Percentiles rank a stretch among this genome's conserved stretches.
These are phyloP conservation scores for Caulochytrium protostelioides DNA, from an alignment of 371 early-diverging fungal genomes.

Conservation along the genomic window DNA sequence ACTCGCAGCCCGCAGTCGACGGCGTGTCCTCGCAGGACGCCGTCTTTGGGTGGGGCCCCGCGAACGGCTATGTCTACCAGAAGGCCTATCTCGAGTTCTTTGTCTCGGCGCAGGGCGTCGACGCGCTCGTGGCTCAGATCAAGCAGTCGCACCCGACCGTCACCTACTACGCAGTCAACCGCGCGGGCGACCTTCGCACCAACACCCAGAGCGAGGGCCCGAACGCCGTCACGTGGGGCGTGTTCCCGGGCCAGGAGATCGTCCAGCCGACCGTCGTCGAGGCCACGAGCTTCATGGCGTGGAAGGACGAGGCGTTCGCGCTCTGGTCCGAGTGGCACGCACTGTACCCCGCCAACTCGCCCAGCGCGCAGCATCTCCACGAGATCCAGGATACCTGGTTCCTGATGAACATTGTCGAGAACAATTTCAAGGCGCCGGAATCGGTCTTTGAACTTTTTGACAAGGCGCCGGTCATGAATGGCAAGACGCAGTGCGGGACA, in stretches of 20 bases:
- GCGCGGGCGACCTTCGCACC: constrained; percentile 56
- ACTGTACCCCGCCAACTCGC: constrained; percentile 42
- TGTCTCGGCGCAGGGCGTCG: constrained; percentile 45
- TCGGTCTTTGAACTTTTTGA: constrained; percentile 53
- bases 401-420: constrained; percentile 83
- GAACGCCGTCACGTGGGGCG: constrained; percentile 96
- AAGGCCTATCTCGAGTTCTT: constrained; percentile 95
- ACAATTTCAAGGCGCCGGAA: constrained; percentile 58
- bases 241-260: constrained; percentile 93
- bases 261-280: constrained; percentile 93
- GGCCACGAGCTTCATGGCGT: constrained; percentile 71
- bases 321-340: constrained; percentile 80
- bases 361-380: constrained; percentile 35
- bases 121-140: constrained; percentile 42
- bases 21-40: constrained; percentile 59
- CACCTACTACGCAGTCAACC: constrained; percentile 81
- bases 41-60: constrained; percentile 86
- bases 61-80: constrained; percentile 87
- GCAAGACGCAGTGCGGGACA: too few relatives aligned
- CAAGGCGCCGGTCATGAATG: too few relatives aligned
- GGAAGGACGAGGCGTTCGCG: constrained; percentile 94
- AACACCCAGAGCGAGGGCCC: constrained; percentile 64
- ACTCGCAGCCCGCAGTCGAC: constrained; percentile 88
- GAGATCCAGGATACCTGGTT: constrained; percentile 60
- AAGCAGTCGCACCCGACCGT: constrained; percentile 34